phyloP scores from a whole-genome alignment of 495 filamentous ascomycete genomes.

The Rhizodiscina lignyota region DNA sequence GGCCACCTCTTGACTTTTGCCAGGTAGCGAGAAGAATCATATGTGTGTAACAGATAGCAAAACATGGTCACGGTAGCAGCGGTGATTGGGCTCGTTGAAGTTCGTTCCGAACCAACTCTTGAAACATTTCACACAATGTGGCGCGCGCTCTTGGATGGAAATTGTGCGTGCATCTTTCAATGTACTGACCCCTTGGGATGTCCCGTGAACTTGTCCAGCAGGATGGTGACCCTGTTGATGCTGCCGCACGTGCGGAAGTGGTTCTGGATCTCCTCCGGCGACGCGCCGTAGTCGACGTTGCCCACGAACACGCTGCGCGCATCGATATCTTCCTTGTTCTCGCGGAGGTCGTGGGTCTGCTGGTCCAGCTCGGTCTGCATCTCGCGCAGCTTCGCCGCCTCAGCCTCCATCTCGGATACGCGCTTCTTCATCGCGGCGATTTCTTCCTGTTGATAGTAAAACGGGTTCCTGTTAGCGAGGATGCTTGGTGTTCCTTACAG shows the following conservation, averaged over 20 bases:
- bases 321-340: slow-evolving; percentile 94
- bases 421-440: slow-evolving; percentile 96
- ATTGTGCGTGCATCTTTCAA: no score
- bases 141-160: no score
- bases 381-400: slow-evolving; percentile 89
- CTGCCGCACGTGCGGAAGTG: slow-evolving; percentile 96
- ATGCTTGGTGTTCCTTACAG: no score
- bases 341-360: slow-evolving; percentile 61
- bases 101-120: no score
- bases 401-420: slow-evolving; percentile 97
- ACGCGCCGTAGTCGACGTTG: slow-evolving; percentile 96
- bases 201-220: slow-evolving; percentile 94
- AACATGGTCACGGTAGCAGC: no score
- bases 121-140: no score
- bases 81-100: no score
- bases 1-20: slow-evolving; percentile 30
- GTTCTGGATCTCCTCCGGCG: slow-evolving; percentile 95
- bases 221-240: slow-evolving; percentile 95
- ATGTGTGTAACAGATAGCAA: no score
- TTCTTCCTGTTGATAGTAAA: slow-evolving; percentile 46
- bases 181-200: slow-evolving; percentile 86
- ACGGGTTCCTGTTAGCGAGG: no score
- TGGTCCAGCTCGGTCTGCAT: slow-evolving; percentile 89
- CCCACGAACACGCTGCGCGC: slow-evolving; percentile 94
- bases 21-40: slow-evolving; percentile 27